Evolutionary conservation across 441 rosid genomes (phyloP).

Genomic region (Metrosideros polymorpha): DNA sequence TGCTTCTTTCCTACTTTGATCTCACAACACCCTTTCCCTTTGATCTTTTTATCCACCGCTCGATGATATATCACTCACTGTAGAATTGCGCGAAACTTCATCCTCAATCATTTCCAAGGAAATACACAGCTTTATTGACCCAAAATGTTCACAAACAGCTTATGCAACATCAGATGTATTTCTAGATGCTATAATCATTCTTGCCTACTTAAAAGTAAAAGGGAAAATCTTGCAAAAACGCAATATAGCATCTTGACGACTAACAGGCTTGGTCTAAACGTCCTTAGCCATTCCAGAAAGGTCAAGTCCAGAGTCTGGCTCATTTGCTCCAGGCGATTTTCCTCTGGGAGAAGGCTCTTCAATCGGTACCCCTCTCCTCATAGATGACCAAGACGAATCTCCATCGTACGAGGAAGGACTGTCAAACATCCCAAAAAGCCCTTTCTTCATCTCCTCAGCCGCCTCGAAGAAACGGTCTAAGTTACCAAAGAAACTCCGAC

Average conservation of each 20-base stretch:
- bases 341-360: constrained; percentile 28
- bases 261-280: constrained; percentile 18
- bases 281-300: constrained; percentile 67
- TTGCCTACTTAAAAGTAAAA: background rate
- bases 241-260: background rate
- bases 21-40: background rate
- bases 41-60: background rate
- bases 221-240: background rate
- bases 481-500: constrained; percentile 47
- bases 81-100: background rate
- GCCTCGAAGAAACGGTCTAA: constrained; percentile 48
- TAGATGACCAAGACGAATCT: constrained; percentile 19
- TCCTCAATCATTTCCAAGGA: background rate
- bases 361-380: constrained; percentile 35
- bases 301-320: constrained; percentile 33
- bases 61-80: background rate
- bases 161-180: background rate
- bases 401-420: constrained; percentile 9
- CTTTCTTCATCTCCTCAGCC: constrained; percentile 57
- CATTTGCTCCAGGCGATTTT: constrained; percentile 11
- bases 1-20: background rate
- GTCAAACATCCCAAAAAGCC: constrained; percentile 40
- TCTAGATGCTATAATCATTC: background rate
- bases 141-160: background rate
- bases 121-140: background rate